A percentile compares a stretch with the other conserved stretches of the same genome.
Evolutionary conservation across 2,329 filamentous ascomycete genomes (phyloP).

Genomic region (Aspergillus sp.): DNA sequence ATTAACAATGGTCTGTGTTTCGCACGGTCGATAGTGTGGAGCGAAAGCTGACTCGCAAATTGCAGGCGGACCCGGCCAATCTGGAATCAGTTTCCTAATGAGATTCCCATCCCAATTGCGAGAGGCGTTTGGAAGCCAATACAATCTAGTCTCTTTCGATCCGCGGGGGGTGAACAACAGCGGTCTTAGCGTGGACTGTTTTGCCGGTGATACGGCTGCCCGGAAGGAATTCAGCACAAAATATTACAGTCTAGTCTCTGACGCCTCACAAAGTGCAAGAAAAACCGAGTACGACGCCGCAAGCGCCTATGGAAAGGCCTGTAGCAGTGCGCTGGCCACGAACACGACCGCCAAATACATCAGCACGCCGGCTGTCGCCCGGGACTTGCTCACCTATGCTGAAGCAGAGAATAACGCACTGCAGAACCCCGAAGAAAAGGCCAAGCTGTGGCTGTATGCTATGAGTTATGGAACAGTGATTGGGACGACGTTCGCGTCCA

Average conservation of each 20-base stretch:
- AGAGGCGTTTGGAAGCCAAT: slow-evolving; percentile 2
- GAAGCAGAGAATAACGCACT: slow-evolving; percentile 16
- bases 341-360: slow-evolving; percentile 27
- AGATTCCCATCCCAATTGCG: background rate
- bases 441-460: slow-evolving; percentile 24
- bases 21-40: background rate
- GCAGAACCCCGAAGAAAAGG: slow-evolving; percentile 6
- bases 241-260: slow-evolving; percentile 14
- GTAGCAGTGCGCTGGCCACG: slow-evolving; percentile 4
- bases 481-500: slow-evolving; percentile 38
- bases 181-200: slow-evolving; percentile 29
- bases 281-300: slow-evolving; percentile 12
- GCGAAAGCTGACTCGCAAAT: background rate
- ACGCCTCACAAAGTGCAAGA: slow-evolving; percentile 11
- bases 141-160: slow-evolving; percentile 30
- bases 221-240: slow-evolving; percentile 14
- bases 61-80: slow-evolving; percentile 1
- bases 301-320: slow-evolving; percentile 14
- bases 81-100: background rate
- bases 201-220: slow-evolving; percentile 15
- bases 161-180: slow-evolving; percentile 29
- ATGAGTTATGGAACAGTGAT: slow-evolving; percentile 39
- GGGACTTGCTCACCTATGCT: slow-evolving; percentile 29
- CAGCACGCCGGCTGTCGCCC: slow-evolving; percentile 27
- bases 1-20: slow-evolving; percentile 9